Evolutionary conservation across 192 early-diverging fungal species (phyloP), one percentile per base, ranked within the genome.

Genomic region (Coemansia sp.): DNA sequence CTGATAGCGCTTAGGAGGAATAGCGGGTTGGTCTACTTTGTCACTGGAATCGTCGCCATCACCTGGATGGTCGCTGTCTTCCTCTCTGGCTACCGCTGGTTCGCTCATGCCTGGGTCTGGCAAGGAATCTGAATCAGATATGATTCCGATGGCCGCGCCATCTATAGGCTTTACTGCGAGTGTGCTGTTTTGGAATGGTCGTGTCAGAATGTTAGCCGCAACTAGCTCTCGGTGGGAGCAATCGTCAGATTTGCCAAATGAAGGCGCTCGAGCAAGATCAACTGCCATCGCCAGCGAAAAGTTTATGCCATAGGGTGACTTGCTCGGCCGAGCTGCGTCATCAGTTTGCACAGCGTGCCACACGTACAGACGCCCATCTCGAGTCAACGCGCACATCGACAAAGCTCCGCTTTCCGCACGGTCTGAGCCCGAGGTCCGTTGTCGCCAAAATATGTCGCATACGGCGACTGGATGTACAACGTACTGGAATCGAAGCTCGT

Each of bases 401-500:
- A 74, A 24, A 11, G 42, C n/a, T 22, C 27, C 40, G 8, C 39
- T 20, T 24, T 15, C 50, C 2, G 9, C 34, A 22, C 17, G 5
- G 10, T 39, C 34, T 11, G 38, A 20, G 38, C 20, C 3, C 0
- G 34, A 22, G 11, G n/a, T 10, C 42, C n/a, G 48, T 20, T 60
- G 61, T 15, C 64, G 69, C 80, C 80, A 83, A 44, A 77, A 83
- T 11, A 75, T 46, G 39, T 65, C 60, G 40, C 53, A 9, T 8
- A 83, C 70, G 0, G 67, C 17, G 9, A n/a, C 32, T 6, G 72
- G 31, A 32, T 83, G 80, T 13, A 77, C 75, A 15, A 77, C 45
- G 45, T 83, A 83, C 34, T 77, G 80, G 55, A 83, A 71, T 29
- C 72, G 80, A 50, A 77, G 1, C 20, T 64, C 46, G 46, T n/a